Base-by-base conservation (phyloP, 495 filamentous ascomycete genomes). In the Talaromyces adpressus region DNA sequence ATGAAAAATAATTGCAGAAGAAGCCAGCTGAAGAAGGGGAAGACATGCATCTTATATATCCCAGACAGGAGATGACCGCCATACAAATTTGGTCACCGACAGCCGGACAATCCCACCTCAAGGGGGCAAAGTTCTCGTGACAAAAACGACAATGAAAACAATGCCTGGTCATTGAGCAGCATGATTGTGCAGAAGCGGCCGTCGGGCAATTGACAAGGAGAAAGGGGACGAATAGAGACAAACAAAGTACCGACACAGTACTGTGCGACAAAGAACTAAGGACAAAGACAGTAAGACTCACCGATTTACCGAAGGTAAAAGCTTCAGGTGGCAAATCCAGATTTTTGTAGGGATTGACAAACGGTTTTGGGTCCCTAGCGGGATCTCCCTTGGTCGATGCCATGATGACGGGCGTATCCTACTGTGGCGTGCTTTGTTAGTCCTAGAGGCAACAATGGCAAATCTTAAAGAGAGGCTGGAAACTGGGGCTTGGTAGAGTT, bases 271-370 rank as follows among this genome's bases (percentile, higher is more conserved):
- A n/a, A 36, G 53, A 29, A 30, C 23, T 25, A 57, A 6, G 27
- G 53, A 32, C 62, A 41, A 25, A 23, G n/a, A 47, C 14, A 25
- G 29, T 12, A 49, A 32, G 22, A 70, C 71, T 68, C 65, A 73
- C 72, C 63, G 68, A 16, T 25, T 71, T 63, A 36, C 71, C 66
- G 6, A 74, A 52, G 0, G 58, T 54, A 53, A 65, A 75, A 29
- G 71, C 71, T 6, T 62, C 66, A 25, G 65, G 14, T 6, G 72
- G 72, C 41, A 75, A 57, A 36, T 75, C 72, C 7, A 75, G 57
- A 49, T 75, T 72, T 20, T 61, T 61, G 22, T 67, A 72, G 6
- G 71, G 71, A 59, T 75, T 71, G 0, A 61, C 41, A 51, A 63
- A 18, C 32, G 53, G 62, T 22, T 30, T 45, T 20, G 60, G 60